Base-by-base conservation (phyloP, 2,329 filamentous ascomycete species). In the Xylaria digitata region DNA sequence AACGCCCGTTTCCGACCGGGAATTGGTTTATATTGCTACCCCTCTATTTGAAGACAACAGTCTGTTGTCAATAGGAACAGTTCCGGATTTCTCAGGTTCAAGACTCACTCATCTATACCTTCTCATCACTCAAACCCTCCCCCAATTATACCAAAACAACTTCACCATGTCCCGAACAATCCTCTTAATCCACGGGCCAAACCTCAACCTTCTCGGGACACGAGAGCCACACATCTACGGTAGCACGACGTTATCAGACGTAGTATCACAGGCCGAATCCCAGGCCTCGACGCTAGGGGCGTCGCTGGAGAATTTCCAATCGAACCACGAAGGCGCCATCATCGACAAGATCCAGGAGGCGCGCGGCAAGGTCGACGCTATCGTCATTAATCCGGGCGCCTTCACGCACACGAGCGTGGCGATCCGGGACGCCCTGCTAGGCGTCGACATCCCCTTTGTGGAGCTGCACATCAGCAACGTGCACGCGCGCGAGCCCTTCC, bases 391-490 rank as follows among this genome's bases (percentile, higher is more conserved):
- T 79, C 88, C 91, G 0, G 92, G 88, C 1, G 92, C 86, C 0
- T 89, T 89, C 72, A 94, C 92, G 0, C 92, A 95, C 78, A 93
- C 91, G 0, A 91, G 87, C 73, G 89, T 94, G 0, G 90, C 89
- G 0, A 83, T 94, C 65, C 83, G 92, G n/a, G 92, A 94, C 77
- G 91, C 92, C 0, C 79, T 94, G 30, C 77, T 89, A 0, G 90
- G 87, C 3, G 89, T 92, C 0, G 83, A 82, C 6, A 88, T 93
- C 23, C 92, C 91, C 0, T 94, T 94, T 73, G 82, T 94, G 53
- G 92, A 95, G 80, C 78, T 93, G n/a, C 92, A 94, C 76, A 85
- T 94, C 40, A 89, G 84, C 62, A 94, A 94, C 77, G 86, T 94
- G 1, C 91, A 94, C 77, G 85, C 87, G 34, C 79, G 92, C 8